These are phyloP conservation scores for Rhazya stricta DNA, from an alignment of 257 asterid species.

Conservation along the genomic window DNA sequence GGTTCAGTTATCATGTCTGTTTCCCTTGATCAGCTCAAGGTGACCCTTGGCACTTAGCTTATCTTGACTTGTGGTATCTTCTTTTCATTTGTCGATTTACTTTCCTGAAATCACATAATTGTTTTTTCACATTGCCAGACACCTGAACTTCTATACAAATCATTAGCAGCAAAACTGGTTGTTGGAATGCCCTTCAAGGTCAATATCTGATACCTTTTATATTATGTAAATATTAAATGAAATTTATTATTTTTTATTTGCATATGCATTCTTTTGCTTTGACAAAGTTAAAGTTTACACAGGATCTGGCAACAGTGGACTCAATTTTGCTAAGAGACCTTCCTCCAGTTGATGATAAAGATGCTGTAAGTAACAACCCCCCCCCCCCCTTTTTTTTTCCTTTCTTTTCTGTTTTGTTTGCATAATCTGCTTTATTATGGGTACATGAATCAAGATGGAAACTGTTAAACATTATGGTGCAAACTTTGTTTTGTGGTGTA, in stretches of 20 bases:
- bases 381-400: slow-evolving; percentile 13
- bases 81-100: background rate
- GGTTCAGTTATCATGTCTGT: slow-evolving; percentile 97
- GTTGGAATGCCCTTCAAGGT: slow-evolving; percentile 99
- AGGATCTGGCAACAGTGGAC: slow-evolving; percentile 99
- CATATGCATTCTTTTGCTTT: slow-evolving; percentile 2
- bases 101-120: slow-evolving; percentile 8
- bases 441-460: background rate
- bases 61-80: background rate
- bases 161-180: slow-evolving; percentile 82
- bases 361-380: slow-evolving; percentile 85
- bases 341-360: slow-evolving; percentile 74
- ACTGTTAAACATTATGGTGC: background rate
- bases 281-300: slow-evolving; percentile 21
- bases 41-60: slow-evolving; percentile 16
- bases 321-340: slow-evolving; percentile 88
- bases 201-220: slow-evolving; percentile 12
- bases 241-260: slow-evolving; percentile 15
- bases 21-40: slow-evolving; percentile 93
- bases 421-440: background rate
- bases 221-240: background rate
- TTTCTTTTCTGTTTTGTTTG: background rate
- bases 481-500: background rate
- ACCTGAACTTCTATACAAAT: slow-evolving; percentile 86
- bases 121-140: slow-evolving; percentile 35